Evolutionary conservation across 2,329 filamentous ascomycete species (phyloP).

Genomic region (Neoascochyta sp.): DNA sequence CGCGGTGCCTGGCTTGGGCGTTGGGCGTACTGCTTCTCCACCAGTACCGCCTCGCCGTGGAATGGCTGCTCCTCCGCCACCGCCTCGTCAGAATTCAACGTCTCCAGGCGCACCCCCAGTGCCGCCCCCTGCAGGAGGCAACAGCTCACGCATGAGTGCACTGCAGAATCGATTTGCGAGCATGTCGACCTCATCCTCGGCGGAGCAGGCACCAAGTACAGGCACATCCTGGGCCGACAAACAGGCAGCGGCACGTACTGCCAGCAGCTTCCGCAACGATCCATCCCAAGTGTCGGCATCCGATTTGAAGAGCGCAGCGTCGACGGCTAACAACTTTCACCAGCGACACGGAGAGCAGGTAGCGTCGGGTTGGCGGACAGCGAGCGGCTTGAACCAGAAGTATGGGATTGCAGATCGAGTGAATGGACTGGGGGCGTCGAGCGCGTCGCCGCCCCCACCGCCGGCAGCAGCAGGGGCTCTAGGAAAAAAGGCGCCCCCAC

Average conservation of each 20-base stretch:
- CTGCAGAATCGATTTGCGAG: slow-evolving; percentile 63
- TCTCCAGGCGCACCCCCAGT: slow-evolving; percentile 19
- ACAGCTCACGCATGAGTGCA: slow-evolving; percentile 55
- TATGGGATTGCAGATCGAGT: slow-evolving; percentile 54
- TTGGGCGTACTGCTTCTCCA: slow-evolving; percentile 50
- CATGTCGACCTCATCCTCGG: slow-evolving; percentile 34
- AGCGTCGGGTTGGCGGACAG: slow-evolving; percentile 55
- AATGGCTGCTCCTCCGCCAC: slow-evolving; percentile 24
- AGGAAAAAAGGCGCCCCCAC: slow-evolving; percentile 55
- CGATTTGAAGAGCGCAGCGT: slow-evolving; percentile 57
- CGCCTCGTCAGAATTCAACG: slow-evolving; percentile 23
- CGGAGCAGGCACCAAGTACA: slow-evolving; percentile 34
- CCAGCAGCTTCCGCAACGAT: slow-evolving; percentile 57
- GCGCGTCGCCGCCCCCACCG: slow-evolving; percentile 19
- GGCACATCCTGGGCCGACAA: slow-evolving; percentile 63
- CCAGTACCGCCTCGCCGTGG: slow-evolving; percentile 34
- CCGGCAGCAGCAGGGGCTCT: slow-evolving; percentile 30
- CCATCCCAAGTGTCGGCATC: slow-evolving; percentile 59
- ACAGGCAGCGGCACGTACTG: slow-evolving; percentile 59
- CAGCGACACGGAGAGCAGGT: slow-evolving; percentile 68
- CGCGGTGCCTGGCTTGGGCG: slow-evolving; percentile 73
- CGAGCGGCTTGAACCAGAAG: slow-evolving; percentile 58
- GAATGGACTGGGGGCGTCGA: slow-evolving; percentile 39
- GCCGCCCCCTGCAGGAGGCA: slow-evolving; percentile 15
- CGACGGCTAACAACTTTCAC: slow-evolving; percentile 65